Conservation (phyloP, 208 protist genomes). For the Leishmania arabica region DNA sequence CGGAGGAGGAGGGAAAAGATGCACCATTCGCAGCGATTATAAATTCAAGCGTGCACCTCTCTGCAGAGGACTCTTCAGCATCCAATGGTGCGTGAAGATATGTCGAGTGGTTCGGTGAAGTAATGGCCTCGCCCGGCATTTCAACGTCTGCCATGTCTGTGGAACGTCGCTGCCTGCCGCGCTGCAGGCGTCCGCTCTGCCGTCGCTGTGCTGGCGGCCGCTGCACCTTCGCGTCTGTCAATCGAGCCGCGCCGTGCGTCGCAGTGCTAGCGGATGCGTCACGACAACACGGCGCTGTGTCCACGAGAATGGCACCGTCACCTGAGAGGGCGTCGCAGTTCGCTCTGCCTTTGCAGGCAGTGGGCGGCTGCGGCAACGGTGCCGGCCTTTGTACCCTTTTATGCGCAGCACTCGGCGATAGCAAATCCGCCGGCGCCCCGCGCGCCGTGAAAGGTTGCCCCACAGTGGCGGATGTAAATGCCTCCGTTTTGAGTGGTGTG, state of each 20-base stretch:
- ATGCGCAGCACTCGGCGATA: neutral
- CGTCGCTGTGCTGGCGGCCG: slow-evolving; percentile 6
- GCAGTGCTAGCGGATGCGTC: neutral
- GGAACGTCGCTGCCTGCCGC: slow-evolving; percentile 15
- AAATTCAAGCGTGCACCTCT: neutral
- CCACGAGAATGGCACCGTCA: neutral
- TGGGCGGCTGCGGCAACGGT: neutral
- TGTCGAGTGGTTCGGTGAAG: neutral
- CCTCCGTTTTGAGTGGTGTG: neutral
- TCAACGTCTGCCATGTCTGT: slow-evolving; percentile 22
- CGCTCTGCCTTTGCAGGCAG: neutral
- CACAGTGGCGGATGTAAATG: neutral
- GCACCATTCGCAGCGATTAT: neutral
- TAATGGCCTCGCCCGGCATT: neutral
- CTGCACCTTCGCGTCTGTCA: neutral
- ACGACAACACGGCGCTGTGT: neutral
- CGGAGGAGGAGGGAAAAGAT: neutral
- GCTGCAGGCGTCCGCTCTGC: slow-evolving; percentile 4
- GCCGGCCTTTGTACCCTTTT: neutral
- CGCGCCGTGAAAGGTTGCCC: neutral
- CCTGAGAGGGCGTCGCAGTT: neutral
- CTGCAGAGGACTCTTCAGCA: neutral
- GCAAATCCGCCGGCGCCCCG: neutral
- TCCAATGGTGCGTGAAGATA: neutral
- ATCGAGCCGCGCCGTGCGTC: slow-evolving; percentile 2